A percentile compares a stretch with the other conserved stretches of the same genome.
Evolutionary conservation across 73 alveolate species (phyloP).

Genomic region (Paramecium bursaria): DNA sequence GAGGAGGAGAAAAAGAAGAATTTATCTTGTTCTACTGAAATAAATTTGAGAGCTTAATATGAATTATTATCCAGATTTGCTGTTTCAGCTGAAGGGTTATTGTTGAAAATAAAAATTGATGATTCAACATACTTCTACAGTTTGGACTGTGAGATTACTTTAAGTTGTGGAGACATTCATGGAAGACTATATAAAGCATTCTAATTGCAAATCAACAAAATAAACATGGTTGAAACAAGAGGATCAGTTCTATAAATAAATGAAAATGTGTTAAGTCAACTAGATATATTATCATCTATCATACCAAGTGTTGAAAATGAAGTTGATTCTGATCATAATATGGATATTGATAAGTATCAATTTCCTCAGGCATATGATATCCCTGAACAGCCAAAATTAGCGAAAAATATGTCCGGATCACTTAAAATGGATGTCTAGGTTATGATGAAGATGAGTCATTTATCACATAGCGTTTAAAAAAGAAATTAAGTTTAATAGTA

Average conservation of each 20-base stretch:
- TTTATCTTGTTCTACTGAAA: background rate
- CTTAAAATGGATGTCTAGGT: too few relatives aligned
- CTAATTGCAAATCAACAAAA: background rate
- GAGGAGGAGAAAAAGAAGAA: background rate
- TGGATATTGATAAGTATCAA: too few relatives aligned
- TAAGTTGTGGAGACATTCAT: conserved; percentile 21
- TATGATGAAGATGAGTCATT: too few relatives aligned
- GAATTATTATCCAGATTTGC: conserved; percentile 13
- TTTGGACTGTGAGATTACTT: conserved; percentile 2
- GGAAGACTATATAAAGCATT: conserved; percentile 26
- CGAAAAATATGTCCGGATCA: too few relatives aligned
- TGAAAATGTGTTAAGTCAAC: too few relatives aligned
- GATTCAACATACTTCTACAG: background rate
- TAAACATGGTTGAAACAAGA: conserved; percentile 21
- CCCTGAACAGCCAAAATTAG: too few relatives aligned
- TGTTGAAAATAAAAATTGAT: conserved; percentile 14
- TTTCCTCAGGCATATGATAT: too few relatives aligned
- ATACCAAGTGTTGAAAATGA: background rate
- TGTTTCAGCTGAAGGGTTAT: conserved; percentile 24
- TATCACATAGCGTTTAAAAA: too few relatives aligned
- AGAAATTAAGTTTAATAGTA: too few relatives aligned
- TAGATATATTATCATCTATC: too few relatives aligned
- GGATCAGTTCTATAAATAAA: background rate
- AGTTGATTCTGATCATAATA: background rate
- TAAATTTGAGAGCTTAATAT: background rate